These are phyloP conservation scores for Bonia amplexicaulis DNA, from an alignment of 176 grass and related monocot species.

Conservation along the genomic window DNA sequence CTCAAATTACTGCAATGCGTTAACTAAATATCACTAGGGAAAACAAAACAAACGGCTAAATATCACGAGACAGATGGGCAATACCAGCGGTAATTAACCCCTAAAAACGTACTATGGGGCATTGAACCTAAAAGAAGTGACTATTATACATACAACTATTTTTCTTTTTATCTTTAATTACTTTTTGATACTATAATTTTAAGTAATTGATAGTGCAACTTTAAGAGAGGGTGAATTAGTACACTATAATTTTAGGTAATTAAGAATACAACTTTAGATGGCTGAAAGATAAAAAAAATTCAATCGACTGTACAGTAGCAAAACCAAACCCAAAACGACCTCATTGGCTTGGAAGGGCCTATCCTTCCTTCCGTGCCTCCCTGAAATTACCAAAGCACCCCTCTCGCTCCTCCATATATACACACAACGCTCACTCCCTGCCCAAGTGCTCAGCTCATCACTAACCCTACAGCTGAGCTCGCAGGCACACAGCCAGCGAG, in stretches of 20 bases:
- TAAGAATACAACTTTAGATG: no score
- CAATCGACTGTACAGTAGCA: no score
- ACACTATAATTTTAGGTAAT: no score
- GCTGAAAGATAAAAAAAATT: no score
- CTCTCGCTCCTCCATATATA: constrained; percentile 47
- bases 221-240: no score
- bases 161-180: no score
- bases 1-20: background rate
- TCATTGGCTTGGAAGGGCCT: constrained; percentile 30
- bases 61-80: background rate
- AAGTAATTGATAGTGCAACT: no score
- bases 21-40: background rate
- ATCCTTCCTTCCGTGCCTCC: constrained; percentile 35
- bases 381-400: constrained; percentile 26
- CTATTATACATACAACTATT: no score
- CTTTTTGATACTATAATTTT: no score
- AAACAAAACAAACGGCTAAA: background rate
- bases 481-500: background rate
- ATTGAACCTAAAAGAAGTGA: no score
- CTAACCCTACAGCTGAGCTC: background rate
- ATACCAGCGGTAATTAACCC: background rate
- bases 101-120: background rate
- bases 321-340: constrained; percentile 29
- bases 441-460: background rate
- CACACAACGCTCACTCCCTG: background rate